Base-by-base conservation (phyloP, 805 yeast genomes). In the Brettanomyces nanus region DNA sequence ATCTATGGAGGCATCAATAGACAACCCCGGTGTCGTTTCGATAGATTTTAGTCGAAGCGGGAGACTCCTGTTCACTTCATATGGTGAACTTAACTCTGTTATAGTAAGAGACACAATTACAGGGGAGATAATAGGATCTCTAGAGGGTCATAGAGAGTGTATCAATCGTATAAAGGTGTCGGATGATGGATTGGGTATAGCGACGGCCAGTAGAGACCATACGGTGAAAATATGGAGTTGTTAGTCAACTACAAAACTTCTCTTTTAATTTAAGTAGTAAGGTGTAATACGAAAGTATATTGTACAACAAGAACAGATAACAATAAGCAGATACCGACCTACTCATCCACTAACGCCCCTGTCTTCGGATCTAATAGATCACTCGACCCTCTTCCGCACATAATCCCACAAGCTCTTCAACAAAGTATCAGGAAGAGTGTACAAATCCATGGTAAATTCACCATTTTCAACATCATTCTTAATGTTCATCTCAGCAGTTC, bases 381-480 rank as follows among this genome's bases (percentile, higher is more conserved):
- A 31, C 29, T 57, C 61, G 18, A 51, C 51, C 39, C 85, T 80
- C 62, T 81, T 85, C 62, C 80, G 80, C 30, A 90, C 95, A 58
- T 83, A 89, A 47, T 90, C 97, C 94, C 94, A 87, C 61, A 90
- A 71, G 69, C 94, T 84, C 66, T 85, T 86, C 57, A 92, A 72
- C 57, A 92, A 67, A 30, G 83, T 77, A 57, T 90, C 97, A 17
- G 97, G 97, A 48, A 90, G 68, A 20, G 97, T 89, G 61, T 77
- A 89, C 49, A 90, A 72, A 63, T 90, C 98, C 85, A 90, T 85
- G 38, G 95, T 86, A 60, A 92, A 90, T 66, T 92, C 97, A 37
- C 98, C 98, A 52, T 85, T 90, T 45, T 90, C 97, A 36, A 85
- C 87, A 53, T 90, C 95, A 59, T 92, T 90, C 58, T 89, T 89